Base-by-base conservation (phyloP, 331 rosid species). In the Dryas integrifolia region DNA sequence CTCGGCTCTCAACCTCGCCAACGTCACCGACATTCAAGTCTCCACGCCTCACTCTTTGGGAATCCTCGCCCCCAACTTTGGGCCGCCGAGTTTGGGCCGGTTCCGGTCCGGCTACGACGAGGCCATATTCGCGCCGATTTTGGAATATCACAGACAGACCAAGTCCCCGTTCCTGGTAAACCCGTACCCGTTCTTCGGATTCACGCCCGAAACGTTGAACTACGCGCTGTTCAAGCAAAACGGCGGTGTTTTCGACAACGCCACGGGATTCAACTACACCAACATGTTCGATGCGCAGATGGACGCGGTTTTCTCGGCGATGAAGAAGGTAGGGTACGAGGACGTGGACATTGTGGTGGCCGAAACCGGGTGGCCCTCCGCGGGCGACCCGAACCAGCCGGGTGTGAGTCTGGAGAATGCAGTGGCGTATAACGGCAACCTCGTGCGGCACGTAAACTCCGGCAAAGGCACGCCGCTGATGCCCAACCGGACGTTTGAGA, bases 201-300 rank as follows among this genome's bases (percentile, higher is more conserved):
- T 80, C 71, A 4, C 43, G 6, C 82, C 92, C 35, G 78, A 81
- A 0, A 75, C 67, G 0, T 5, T 88, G 3, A 62, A 85, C 83
- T 92, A 88, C 79, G 98, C 96, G 0, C 67, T 86, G 1, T 90
- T 92, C 66, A 79, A 63, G 10, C 89, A 88, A 0, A 88, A 87
- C 88, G 79, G 44, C 24, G 98, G 98, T 55, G 89, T 90, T 82
- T 86, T 84, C 16, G 97, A 92, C 56, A 40, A 16, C 10, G 76
- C 4, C 0, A 90, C 97, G 5, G 85, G 89, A 2, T 30, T 78
- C 1, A 87, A 82, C 73, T 92, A 92, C 83, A 84, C 90, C 13
- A 92, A 92, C 80, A 90, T 92, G 98, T 92, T 87, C 49, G 98
- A 92, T 38, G 98, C 97, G 0, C 96, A 88, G 70, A 82, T 92